Evolutionary conservation across 2,329 filamentous ascomycete genomes (phyloP), one percentile per base, ranked within the genome.

Genomic region (Xylaria sp.): DNA sequence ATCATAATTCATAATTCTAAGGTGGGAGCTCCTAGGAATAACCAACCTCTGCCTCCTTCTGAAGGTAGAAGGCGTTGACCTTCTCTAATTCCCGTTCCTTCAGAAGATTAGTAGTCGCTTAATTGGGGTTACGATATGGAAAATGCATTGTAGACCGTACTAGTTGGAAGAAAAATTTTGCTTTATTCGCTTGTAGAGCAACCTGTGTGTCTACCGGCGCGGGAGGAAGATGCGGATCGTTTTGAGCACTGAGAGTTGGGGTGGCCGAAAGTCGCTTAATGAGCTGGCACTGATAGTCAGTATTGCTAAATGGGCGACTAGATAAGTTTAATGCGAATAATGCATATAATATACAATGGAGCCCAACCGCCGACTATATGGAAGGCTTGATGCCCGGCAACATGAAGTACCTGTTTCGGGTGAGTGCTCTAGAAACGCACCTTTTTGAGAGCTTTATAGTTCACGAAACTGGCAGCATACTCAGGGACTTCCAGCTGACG

Each of bases 371-470:
- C 43, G 52, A 58, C 47, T 47, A 62, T 54, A 57, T 54, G 47
- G 54, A 37, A 59, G 33, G 27, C 44, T 55, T 51, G 41, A 33
- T 58, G 67, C 40, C 23, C 51, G n/a, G 48, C 21, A 25, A 17
- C 40, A 46, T 38, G n/a, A 19, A 52, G 54, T 29, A 8, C 15
- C 35, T 44, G 15, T 9, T 21, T 37, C 11, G 11, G 19, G n/a
- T 53, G 15, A 38, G 37, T 19, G 21, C 40, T 31, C 33, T 27
- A 47, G 7, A 19, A 49, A 75, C 79, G 65, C 75, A 96, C 95
- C 92, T 98, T 98, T 80, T 99, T 99, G 71, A 99, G 84, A 63
- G 93, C 93, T 81, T 99, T 99, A 83, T 99, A 99, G 80, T 99
- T 97, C 71, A 98, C 93, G 76, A 99, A 99, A 79, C 93, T 97